phyloP scores from a whole-genome alignment of 148 eudicot genomes.

The Camellia sinensis region DNA sequence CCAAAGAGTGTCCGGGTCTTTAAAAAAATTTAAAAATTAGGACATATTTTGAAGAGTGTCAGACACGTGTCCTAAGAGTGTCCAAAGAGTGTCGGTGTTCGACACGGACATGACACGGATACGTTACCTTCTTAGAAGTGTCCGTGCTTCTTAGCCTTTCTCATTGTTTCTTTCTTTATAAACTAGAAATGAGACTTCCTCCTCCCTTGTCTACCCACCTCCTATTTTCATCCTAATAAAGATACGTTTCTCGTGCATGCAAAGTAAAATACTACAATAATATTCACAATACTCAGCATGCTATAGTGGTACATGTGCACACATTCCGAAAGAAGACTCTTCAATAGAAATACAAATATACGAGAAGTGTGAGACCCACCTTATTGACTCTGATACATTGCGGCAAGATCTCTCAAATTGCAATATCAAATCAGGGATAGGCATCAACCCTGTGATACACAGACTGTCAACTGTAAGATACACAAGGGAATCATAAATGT shows the following conservation, averaged over 20 bases:
- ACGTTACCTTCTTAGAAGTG: no score
- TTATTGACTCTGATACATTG: constrained; percentile 78
- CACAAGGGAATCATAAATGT: no score
- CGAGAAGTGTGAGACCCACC: constrained; percentile 34
- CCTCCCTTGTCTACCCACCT: not conserved
- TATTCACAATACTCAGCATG: no score
- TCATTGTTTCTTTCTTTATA: not conserved
- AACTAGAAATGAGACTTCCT: not conserved
- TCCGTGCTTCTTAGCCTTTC: no score
- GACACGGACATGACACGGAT: no score
- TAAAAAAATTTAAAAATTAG: no score
- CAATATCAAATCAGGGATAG: constrained; percentile 77
- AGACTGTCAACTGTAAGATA: constrained; percentile 18
- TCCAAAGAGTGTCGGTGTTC: no score
- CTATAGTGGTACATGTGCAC: constrained; percentile 5
- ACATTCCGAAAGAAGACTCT: constrained; percentile 2
- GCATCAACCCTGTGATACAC: constrained; percentile 64
- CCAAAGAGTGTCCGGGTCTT: no score
- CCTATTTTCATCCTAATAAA: not conserved
- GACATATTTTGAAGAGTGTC: no score
- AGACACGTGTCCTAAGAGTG: no score
- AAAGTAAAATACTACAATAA: no score
- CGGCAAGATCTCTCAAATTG: constrained; percentile 88
- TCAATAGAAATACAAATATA: not conserved
- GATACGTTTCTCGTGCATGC: not conserved